Evolutionary conservation across 2,329 filamentous ascomycete genomes (phyloP).

Genomic region (Atkinsonella hypoxylon): DNA sequence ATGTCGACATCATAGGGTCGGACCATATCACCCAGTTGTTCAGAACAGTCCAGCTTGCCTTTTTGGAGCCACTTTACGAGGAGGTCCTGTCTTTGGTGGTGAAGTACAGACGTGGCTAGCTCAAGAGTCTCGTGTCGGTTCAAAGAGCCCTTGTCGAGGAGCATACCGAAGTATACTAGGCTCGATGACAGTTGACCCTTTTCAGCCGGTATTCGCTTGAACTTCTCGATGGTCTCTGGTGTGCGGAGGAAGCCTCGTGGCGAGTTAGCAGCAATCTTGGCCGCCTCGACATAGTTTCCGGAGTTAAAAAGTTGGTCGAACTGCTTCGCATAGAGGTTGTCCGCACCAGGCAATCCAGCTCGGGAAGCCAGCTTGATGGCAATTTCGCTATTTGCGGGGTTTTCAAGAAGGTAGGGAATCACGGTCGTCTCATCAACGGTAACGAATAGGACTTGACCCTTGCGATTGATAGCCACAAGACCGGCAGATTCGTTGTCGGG

Average conservation of each 20-base stretch:
- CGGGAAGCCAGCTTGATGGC: constrained; percentile 94
- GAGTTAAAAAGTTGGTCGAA: constrained; percentile 78
- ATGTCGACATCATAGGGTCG: constrained; percentile 80
- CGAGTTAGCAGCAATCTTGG: constrained; percentile 93
- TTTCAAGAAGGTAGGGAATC: constrained; percentile 90
- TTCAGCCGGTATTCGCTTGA: constrained; percentile 74
- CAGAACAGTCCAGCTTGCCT: constrained; percentile 89
- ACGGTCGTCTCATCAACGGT: constrained; percentile 85
- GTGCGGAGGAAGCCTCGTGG: constrained; percentile 92
- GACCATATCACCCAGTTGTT: constrained; percentile 91
- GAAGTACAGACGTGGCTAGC: constrained; percentile 80
- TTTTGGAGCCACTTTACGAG: constrained; percentile 97
- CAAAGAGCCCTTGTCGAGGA: constrained; percentile 86
- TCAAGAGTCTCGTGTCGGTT: constrained; percentile 93
- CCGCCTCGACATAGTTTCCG: constrained; percentile 76
- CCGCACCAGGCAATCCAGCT: constrained; percentile 85
- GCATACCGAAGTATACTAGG: constrained; percentile 93
- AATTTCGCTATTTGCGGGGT: constrained; percentile 84
- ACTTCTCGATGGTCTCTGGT: constrained; percentile 86
- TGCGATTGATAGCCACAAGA: constrained; percentile 90
- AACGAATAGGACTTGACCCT: constrained; percentile 91
- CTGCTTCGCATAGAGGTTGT: constrained; percentile 82
- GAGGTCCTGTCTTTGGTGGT: constrained; percentile 88
- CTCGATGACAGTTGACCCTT: constrained; percentile 86
- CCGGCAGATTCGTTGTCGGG: constrained; percentile 74